phyloP scores from a whole-genome alignment of 768 basidiomycete genomes.

The Tylopilus balloui region DNA sequence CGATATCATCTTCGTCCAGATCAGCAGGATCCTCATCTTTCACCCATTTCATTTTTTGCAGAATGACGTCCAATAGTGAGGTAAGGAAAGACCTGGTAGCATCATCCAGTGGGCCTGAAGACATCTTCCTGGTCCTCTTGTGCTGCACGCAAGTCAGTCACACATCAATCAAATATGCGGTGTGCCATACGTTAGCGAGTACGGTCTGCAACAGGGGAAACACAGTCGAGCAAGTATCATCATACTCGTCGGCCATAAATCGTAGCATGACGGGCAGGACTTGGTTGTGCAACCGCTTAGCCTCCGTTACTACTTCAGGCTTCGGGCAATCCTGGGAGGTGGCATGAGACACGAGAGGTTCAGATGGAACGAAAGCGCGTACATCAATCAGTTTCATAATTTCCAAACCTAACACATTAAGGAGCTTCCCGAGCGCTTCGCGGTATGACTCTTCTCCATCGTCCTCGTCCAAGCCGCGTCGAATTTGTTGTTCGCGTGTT shows the following conservation, averaged over 20 bases:
- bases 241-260: slow-evolving; percentile 86
- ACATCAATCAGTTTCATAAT: slow-evolving; percentile 83
- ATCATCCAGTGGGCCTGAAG: slow-evolving; percentile 58
- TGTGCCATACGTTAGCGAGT: slow-evolving; percentile 58
- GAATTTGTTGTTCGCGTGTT: slow-evolving; percentile 61
- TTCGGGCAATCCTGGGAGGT: slow-evolving; percentile 50
- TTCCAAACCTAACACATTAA: slow-evolving; percentile 81
- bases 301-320: slow-evolving; percentile 60
- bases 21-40: slow-evolving; percentile 74
- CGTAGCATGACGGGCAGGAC: slow-evolving; percentile 78
- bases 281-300: slow-evolving; percentile 56
- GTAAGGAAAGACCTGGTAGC: slow-evolving; percentile 71
- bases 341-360: slow-evolving; percentile 1
- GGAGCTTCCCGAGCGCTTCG: slow-evolving; percentile 78
- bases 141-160: slow-evolving; percentile 48
- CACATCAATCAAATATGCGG: neutral
- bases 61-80: slow-evolving; percentile 70
- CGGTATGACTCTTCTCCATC: slow-evolving; percentile 88
- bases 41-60: slow-evolving; percentile 91
- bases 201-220: slow-evolving; percentile 76
- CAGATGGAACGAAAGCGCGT: slow-evolving; percentile 3
- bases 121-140: slow-evolving; percentile 65
- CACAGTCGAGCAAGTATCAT: slow-evolving; percentile 83
- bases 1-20: slow-evolving; percentile 82
- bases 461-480: slow-evolving; percentile 66